These are phyloP conservation scores for Tetracladium setigerum DNA, from an alignment of 495 filamentous ascomycete species.

Conservation along the genomic window DNA sequence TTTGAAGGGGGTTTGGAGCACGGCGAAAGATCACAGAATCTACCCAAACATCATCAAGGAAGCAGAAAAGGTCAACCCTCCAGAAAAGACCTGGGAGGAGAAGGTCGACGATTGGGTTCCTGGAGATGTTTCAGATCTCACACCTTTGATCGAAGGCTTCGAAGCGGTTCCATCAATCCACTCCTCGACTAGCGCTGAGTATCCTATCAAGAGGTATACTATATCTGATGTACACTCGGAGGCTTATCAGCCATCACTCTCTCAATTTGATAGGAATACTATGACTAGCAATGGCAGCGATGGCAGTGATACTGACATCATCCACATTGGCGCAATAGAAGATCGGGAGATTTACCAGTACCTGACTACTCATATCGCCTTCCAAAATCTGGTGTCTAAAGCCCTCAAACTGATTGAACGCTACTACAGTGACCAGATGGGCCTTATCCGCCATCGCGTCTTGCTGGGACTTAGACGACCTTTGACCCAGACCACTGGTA, in stretches of 20 bases:
- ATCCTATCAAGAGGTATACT: too few relatives aligned
- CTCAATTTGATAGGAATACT: background rate
- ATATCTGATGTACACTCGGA: too few relatives aligned
- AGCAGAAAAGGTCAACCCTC: background rate
- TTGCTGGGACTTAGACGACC: too few relatives aligned
- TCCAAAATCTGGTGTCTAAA: background rate
- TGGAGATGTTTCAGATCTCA: too few relatives aligned
- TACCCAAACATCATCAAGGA: background rate
- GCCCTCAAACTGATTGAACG: background rate
- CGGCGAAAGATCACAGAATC: background rate
- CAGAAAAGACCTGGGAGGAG: background rate
- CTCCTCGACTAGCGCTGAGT: too few relatives aligned
- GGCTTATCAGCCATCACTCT: background rate
- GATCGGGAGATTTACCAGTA: background rate
- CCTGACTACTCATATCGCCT: background rate
- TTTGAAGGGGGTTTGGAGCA: background rate
- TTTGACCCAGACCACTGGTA: too few relatives aligned
- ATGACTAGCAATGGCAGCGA: background rate
- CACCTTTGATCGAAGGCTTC: too few relatives aligned
- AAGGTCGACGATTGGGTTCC: too few relatives aligned
- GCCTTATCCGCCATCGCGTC: too few relatives aligned
- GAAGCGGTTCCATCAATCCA: too few relatives aligned
- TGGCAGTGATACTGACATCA: background rate
- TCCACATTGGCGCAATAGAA: background rate
- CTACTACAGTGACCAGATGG: conserved; percentile 6